These are phyloP conservation scores for Corchorus olitorius DNA, from an alignment of 345 rosid genomes.

Conservation along the genomic window DNA sequence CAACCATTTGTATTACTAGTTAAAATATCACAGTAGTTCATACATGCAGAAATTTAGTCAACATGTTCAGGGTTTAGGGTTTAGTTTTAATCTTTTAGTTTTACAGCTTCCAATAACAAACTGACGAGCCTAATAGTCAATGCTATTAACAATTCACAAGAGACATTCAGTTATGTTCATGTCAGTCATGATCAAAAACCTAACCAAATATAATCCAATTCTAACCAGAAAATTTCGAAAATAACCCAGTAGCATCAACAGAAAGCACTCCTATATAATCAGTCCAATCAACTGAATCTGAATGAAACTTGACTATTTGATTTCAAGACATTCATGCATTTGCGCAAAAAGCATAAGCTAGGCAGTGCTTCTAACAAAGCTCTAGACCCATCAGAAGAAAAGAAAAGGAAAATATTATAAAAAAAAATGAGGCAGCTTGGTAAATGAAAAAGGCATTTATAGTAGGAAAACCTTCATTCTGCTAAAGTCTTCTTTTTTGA, in stretches of 20 bases:
- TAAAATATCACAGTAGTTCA: conserved; percentile 1
- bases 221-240: background rate
- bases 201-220: conserved; percentile 1
- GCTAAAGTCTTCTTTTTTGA: conserved; percentile 82
- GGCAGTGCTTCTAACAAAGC: background rate
- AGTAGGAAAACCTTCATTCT: conserved; percentile 75
- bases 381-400: conserved; percentile 8
- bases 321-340: conserved; percentile 10
- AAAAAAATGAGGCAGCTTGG: background rate
- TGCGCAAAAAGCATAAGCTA: conserved; percentile 1
- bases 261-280: conserved; percentile 8
- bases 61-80: background rate
- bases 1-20: conserved; percentile 4
- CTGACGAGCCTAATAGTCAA: background rate
- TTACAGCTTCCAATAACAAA: background rate
- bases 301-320: background rate
- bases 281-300: conserved; percentile 10
- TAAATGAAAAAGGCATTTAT: background rate
- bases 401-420: background rate
- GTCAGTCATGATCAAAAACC: conserved; percentile 3
- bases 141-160: background rate
- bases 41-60: conserved; percentile 13
- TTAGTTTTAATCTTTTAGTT: background rate
- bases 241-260: background rate
- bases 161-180: background rate